These are phyloP conservation scores for Ascochyta pisi DNA, from an alignment of 2,329 filamentous ascomycete genomes.

Conservation along the genomic window DNA sequence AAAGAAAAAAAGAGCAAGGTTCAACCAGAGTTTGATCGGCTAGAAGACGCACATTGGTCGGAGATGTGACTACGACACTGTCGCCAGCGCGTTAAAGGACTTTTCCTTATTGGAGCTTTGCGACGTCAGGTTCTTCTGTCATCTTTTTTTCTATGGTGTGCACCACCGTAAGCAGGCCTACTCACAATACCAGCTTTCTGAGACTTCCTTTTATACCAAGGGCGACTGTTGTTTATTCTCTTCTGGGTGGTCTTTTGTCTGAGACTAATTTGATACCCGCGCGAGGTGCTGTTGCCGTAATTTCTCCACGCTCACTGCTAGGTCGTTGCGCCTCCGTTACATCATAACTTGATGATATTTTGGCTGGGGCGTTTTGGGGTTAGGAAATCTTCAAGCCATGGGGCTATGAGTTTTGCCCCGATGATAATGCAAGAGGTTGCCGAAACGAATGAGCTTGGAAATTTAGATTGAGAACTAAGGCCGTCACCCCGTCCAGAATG, in stretches of 20 bases:
- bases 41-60: slow-evolving; percentile 47
- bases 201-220: neutral
- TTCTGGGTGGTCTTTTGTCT: slow-evolving; percentile 12
- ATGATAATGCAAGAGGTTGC: no score
- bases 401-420: no score
- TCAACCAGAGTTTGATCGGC: slow-evolving; percentile 36
- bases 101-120: neutral
- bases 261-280: slow-evolving; percentile 12
- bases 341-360: neutral
- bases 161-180: no score
- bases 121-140: neutral
- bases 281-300: neutral
- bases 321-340: neutral
- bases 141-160: neutral
- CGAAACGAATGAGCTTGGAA: no score
- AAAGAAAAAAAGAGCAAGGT: slow-evolving; percentile 33
- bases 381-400: neutral
- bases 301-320: slow-evolving; percentile 3
- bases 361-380: neutral
- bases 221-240: neutral
- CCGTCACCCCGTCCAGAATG: no score
- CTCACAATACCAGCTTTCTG: neutral
- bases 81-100: no score
- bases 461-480: no score
- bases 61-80: slow-evolving; percentile 33